Conservation (phyloP, 805 yeast genomes). For the Yueomyces sp. region DNA sequence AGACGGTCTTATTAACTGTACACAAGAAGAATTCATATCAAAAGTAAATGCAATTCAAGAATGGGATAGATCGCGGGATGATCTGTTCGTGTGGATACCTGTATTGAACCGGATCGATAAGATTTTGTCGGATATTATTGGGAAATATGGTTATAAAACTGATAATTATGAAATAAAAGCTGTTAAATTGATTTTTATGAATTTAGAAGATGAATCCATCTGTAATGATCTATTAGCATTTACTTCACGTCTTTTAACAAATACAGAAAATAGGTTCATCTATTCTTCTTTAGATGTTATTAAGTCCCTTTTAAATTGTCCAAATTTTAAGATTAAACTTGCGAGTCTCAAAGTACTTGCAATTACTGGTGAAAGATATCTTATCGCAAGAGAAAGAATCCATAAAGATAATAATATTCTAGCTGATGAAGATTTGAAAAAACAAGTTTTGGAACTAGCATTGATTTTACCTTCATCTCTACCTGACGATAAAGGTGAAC, state of each 20-base stretch:
- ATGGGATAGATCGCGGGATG: constrained; percentile 57
- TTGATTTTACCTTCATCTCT: constrained; percentile 39
- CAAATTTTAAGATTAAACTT: constrained; percentile 44
- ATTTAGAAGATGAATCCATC: constrained; percentile 31
- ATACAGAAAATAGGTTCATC: constrained; percentile 53
- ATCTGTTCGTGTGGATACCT: constrained; percentile 63
- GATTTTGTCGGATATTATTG: constrained; percentile 40
- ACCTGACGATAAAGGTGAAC: constrained; percentile 25
- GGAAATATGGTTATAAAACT: constrained; percentile 30
- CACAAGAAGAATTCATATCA: constrained; percentile 28
- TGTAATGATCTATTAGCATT: constrained; percentile 45
- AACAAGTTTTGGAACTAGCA: constrained; percentile 40
- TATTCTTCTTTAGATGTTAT: constrained; percentile 57
- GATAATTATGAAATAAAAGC: constrained; percentile 29
- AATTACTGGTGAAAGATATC: constrained; percentile 46
- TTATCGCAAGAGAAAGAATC: constrained; percentile 24
- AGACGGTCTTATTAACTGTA: constrained; percentile 19
- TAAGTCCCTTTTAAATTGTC: constrained; percentile 42
- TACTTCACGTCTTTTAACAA: constrained; percentile 48
- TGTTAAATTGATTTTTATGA: constrained; percentile 35
- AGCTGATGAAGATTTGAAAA: constrained; percentile 25
- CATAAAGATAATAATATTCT: constrained; percentile 10
- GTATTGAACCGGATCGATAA: constrained; percentile 65
- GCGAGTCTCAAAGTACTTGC: constrained; percentile 49
- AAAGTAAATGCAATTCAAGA: constrained; percentile 26